Evolutionary conservation across 345 rosid genomes (phyloP).

Genomic region (Corchorus capsularis): DNA sequence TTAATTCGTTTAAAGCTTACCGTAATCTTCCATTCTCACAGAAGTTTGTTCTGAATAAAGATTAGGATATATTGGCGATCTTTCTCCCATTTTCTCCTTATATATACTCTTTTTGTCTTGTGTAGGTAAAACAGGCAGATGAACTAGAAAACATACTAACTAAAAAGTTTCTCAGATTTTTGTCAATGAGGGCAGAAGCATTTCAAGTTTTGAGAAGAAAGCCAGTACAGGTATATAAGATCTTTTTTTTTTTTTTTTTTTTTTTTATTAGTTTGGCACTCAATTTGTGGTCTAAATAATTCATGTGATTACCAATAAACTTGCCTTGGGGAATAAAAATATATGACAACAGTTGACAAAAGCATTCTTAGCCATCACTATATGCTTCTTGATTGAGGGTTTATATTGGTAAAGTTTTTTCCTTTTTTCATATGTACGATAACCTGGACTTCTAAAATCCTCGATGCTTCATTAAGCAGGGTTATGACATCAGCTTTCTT

Average conservation of each 20-base stretch:
- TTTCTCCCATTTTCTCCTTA: conserved; percentile 16
- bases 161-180: conserved; percentile 88
- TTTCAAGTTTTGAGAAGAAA: conserved; percentile 95
- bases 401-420: background rate
- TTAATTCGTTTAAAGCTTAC: background rate
- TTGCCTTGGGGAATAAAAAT: conserved; percentile 8
- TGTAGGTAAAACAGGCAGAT: conserved; percentile 92
- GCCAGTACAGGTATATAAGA: conserved; percentile 73
- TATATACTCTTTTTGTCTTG: conserved; percentile 11
- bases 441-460: conserved; percentile 9
- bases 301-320: conserved; percentile 15
- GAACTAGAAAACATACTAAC: conserved; percentile 95
- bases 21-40: background rate
- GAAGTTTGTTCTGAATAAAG: background rate
- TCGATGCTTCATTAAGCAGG: conserved; percentile 50
- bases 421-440: background rate
- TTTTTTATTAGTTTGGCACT: conserved; percentile 12
- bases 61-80: conserved; percentile 5
- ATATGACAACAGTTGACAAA: background rate
- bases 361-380: background rate
- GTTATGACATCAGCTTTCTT: conserved; percentile 96
- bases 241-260: conserved; percentile 13
- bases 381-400: background rate
- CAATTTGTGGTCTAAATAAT: background rate
- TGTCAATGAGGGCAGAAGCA: conserved; percentile 99